Evolutionary conservation across 2,329 filamentous ascomycete genomes (phyloP).

Genomic region (Ilyonectria destructans): DNA sequence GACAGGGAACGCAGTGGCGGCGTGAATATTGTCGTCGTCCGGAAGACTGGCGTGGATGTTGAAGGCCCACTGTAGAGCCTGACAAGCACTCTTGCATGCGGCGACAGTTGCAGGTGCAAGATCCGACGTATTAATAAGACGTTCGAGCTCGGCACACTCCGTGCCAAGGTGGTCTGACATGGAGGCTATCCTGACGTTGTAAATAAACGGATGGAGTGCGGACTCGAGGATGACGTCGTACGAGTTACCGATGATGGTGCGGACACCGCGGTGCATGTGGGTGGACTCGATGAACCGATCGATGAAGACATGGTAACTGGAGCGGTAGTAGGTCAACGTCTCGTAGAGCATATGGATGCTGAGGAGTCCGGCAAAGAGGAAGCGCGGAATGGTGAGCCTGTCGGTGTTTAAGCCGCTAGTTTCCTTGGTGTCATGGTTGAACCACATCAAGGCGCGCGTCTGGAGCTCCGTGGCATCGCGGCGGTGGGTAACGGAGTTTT

Average conservation of each 20-base stretch:
- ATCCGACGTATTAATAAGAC: slow-evolving; percentile 53
- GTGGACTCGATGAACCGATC: slow-evolving; percentile 60
- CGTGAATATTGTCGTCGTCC: slow-evolving; percentile 47
- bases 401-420: slow-evolving; percentile 33
- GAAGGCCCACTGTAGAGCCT: slow-evolving; percentile 55
- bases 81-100: slow-evolving; percentile 51
- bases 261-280: slow-evolving; percentile 61
- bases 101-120: slow-evolving; percentile 48
- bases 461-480: slow-evolving; percentile 62
- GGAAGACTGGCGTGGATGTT: slow-evolving; percentile 51
- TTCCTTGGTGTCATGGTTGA: slow-evolving; percentile 54
- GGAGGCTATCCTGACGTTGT: slow-evolving; percentile 38
- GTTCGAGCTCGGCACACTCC: slow-evolving; percentile 49
- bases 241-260: slow-evolving; percentile 54
- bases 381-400: slow-evolving; percentile 56
- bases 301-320: slow-evolving; percentile 58
- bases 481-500: slow-evolving; percentile 41
- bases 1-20: slow-evolving; percentile 54
- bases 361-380: slow-evolving; percentile 62
- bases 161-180: slow-evolving; percentile 36
- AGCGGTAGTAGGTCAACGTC: slow-evolving; percentile 57
- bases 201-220: slow-evolving; percentile 51
- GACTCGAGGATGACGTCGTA: slow-evolving; percentile 56
- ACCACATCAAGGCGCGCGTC: slow-evolving; percentile 60
- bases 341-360: slow-evolving; percentile 67